Percentiles rank a stretch among this genome's conserved stretches.
Evolutionary conservation across 345 rosid species (phyloP).

Genomic region (Gossypium rotundifolium): DNA sequence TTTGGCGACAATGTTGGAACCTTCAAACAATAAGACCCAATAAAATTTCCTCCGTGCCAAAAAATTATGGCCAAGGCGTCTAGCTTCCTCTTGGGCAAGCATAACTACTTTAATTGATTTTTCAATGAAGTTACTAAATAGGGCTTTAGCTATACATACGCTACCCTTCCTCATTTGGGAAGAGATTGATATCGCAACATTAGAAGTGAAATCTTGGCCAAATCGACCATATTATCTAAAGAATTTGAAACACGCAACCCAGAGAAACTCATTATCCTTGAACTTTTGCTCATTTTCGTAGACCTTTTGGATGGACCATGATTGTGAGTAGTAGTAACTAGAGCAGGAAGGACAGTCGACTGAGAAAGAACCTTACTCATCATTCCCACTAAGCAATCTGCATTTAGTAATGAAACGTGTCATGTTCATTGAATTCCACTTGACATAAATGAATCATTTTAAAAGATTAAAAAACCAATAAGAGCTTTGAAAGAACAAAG

Average conservation of each 20-base stretch:
- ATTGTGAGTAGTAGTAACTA: constrained; percentile 27
- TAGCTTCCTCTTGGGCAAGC: constrained; percentile 89
- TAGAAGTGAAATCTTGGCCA: constrained; percentile 39
- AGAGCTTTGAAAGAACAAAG: too few relatives aligned
- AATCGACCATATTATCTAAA: constrained; percentile 33
- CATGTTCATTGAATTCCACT: not conserved
- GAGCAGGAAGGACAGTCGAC: constrained; percentile 35
- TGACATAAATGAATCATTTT: not conserved
- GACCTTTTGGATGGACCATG: constrained; percentile 28
- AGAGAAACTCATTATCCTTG: constrained; percentile 40
- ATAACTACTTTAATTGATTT: constrained; percentile 85
- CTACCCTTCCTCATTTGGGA: constrained; percentile 40
- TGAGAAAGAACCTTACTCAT: constrained; percentile 72
- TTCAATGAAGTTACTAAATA: constrained; percentile 87
- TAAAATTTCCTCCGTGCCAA: constrained; percentile 81
- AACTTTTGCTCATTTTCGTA: constrained; percentile 38
- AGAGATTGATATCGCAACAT: constrained; percentile 31
- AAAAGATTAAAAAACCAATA: too few relatives aligned
- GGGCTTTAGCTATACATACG: constrained; percentile 47
- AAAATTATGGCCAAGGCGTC: constrained; percentile 83
- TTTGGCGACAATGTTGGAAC: constrained; percentile 89
- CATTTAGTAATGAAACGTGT: constrained; percentile 18
- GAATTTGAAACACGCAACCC: constrained; percentile 21
- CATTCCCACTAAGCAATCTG: constrained; percentile 27
- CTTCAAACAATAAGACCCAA: constrained; percentile 85